Base-by-base conservation (phyloP, 1,284 basidiomycete genomes). In the Anthracocystis setariae region DNA sequence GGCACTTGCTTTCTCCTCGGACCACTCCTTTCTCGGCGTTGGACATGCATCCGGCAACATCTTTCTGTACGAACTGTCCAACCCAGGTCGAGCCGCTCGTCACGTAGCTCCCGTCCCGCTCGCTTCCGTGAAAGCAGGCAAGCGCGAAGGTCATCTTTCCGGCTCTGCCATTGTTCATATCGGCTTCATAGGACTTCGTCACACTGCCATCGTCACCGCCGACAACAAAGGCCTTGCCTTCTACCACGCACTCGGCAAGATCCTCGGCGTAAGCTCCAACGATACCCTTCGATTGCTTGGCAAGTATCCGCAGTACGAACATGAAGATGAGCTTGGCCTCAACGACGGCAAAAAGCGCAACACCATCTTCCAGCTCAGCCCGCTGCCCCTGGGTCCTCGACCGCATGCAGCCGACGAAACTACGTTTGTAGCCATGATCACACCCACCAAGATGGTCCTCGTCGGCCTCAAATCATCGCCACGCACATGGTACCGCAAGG, bases 241-340 rank as follows among this genome's bases (percentile, higher is more conserved):
- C 84, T 98, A 93, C 83, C 95, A 98, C 83, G 92, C 91, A 52
- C 86, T 99, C 2, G 94, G 96, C 18, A 94, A 93, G 79, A 91
- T 98, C 8, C 87, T 98, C 18, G 97, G 97, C 66, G 91, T 99
- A 15, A 93, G 96, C 54, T 94, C 94, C 9, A 91, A 92, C 40
- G 96, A 99, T 82, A 93, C 93, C 12, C 88, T 98, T 35, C 89
- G 96, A 15, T 92, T 99, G 64, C 87, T 98, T 5, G 96, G 96
- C 0, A 91, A 90, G 77, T 97, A 98, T 82, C 71, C 75, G 12
- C 64, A 69, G 13, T 57, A 65, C 37, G 68, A 70, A 35, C 62
- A 71, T 33, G 60, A 69, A 33, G 56, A 64, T 20, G 62, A 62
- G 32, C 61, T 68, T 3, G 61, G 62, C 3, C 49, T 72, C 2